Percentiles rank a stretch among this genome's conserved stretches.
Conservation (phyloP, 225 moss, liverwort and hornwort species). For the Sphagnum tenellum region DNA sequence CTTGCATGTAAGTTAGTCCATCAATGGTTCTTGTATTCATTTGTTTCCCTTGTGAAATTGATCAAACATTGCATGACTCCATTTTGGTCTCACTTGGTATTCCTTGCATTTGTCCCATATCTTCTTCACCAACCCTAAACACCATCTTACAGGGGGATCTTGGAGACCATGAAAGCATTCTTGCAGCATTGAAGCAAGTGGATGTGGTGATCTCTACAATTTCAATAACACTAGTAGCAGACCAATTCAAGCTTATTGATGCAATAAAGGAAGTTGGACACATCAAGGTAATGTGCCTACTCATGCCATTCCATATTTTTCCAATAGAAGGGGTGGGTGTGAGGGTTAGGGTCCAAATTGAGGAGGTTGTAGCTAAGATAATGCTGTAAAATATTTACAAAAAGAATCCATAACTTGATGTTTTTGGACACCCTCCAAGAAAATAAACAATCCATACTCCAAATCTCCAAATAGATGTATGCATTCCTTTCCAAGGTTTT, state of each 20-base stretch:
- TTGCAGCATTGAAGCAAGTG: slow-evolving; percentile 32
- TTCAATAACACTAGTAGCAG: slow-evolving; percentile 6
- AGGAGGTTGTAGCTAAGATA: too few species aligned
- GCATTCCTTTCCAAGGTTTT: too few species aligned
- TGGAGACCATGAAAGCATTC: slow-evolving; percentile 20
- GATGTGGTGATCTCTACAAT: slow-evolving; percentile 42
- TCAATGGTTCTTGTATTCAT: not conserved
- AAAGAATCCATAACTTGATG: too few species aligned
- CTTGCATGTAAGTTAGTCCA: slow-evolving; percentile 6
- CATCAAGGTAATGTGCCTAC: slow-evolving; percentile 13
- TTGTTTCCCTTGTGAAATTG: not conserved
- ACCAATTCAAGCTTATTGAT: slow-evolving; percentile 37
- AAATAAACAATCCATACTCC: too few species aligned
- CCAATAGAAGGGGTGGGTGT: too few species aligned
- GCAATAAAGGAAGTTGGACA: slow-evolving; percentile 34
- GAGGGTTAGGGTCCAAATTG: too few species aligned
- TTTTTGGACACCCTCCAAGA: too few species aligned
- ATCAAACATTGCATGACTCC: not conserved
- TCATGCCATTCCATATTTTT: too few species aligned
- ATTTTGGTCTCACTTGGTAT: too few species aligned
- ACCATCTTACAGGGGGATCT: slow-evolving; percentile 26
- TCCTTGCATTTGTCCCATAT: not conserved
- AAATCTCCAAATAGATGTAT: too few species aligned
- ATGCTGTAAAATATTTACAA: not conserved
- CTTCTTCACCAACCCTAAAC: not conserved